Evolutionary conservation across 306 rosid species (phyloP).

Genomic region (Medicago lupulina): DNA sequence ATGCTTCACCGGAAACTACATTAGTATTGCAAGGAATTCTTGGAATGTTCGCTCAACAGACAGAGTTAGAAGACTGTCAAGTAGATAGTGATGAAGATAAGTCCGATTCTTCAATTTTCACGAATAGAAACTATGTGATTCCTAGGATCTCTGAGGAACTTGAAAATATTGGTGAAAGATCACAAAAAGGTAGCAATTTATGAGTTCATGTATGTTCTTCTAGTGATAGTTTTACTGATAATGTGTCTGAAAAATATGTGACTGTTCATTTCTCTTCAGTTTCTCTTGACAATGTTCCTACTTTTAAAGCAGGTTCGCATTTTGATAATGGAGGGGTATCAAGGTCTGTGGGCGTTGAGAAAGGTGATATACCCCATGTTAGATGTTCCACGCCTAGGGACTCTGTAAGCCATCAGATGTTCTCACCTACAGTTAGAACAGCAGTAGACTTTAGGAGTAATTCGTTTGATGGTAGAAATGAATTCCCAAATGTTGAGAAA

Average conservation of each 20-base stretch:
- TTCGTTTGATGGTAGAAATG: constrained; percentile 71
- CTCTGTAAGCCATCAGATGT: constrained; percentile 56
- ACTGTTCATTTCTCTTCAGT: constrained; percentile 47
- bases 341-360: constrained; percentile 64
- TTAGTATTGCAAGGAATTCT: constrained; percentile 59
- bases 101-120: constrained; percentile 56
- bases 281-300: constrained; percentile 51
- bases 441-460: constrained; percentile 62
- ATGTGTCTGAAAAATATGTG: constrained; percentile 50
- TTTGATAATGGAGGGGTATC: constrained; percentile 61
- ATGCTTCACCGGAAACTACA: constrained; percentile 52
- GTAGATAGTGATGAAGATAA: constrained; percentile 69
- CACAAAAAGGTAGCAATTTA: constrained; percentile 52
- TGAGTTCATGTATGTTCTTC: constrained; percentile 50
- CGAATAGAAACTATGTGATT: constrained; percentile 47
- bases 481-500: constrained; percentile 55
- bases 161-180: constrained; percentile 63
- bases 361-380: constrained; percentile 57
- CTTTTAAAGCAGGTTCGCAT: constrained; percentile 51
- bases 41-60: constrained; percentile 52
- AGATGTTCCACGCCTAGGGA: constrained; percentile 71
- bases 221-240: constrained; percentile 52
- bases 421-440: constrained; percentile 67
- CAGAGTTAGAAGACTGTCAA: constrained; percentile 53
- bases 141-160: constrained; percentile 56